Percentiles rank a stretch among this genome's conserved stretches.
These are phyloP conservation scores for Citrus sinensis DNA, from an alignment of 345 rosid species.

Conservation along the genomic window DNA sequence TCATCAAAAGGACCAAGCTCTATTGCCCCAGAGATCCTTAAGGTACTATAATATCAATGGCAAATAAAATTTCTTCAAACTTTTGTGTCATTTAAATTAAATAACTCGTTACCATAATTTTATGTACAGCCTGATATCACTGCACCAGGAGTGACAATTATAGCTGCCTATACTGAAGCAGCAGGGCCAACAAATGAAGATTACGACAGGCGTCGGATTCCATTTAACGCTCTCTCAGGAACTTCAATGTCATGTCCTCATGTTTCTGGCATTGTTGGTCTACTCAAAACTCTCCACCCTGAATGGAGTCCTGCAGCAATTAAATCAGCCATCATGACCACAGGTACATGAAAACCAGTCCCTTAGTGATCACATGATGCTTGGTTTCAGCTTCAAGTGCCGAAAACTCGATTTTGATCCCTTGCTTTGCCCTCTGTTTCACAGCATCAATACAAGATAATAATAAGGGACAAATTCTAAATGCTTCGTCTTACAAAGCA, in stretches of 20 bases:
- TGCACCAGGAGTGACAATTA: conserved; percentile 80
- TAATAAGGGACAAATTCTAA: conserved; percentile 37
- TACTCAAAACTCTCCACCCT: conserved; percentile 68
- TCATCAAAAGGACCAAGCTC: conserved; percentile 76
- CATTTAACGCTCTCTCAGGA: conserved; percentile 55
- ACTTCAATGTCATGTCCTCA: conserved; percentile 96
- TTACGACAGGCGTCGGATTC: conserved; percentile 51
- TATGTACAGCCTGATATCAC: conserved; percentile 62
- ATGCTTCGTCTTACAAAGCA: conserved; percentile 39
- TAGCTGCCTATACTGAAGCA: conserved; percentile 71
- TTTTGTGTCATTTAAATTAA: neutral
- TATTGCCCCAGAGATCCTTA: conserved; percentile 58
- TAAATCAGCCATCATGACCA: conserved; percentile 76
- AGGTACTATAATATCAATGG: conserved; percentile 28
- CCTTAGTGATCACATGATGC: neutral
- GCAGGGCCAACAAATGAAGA: conserved; percentile 44
- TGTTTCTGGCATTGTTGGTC: conserved; percentile 71
- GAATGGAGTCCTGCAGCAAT: conserved; percentile 85
- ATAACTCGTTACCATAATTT: neutral
- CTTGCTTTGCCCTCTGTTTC: neutral
- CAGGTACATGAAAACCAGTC: conserved; percentile 41
- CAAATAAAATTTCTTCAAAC: neutral
- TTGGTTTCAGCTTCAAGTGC: neutral
- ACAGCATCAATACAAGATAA: conserved; percentile 63
- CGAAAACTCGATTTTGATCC: neutral